phyloP scores from a whole-genome alignment of 352 stramenopile genomes.

The Globisporangium recalcitrans region DNA sequence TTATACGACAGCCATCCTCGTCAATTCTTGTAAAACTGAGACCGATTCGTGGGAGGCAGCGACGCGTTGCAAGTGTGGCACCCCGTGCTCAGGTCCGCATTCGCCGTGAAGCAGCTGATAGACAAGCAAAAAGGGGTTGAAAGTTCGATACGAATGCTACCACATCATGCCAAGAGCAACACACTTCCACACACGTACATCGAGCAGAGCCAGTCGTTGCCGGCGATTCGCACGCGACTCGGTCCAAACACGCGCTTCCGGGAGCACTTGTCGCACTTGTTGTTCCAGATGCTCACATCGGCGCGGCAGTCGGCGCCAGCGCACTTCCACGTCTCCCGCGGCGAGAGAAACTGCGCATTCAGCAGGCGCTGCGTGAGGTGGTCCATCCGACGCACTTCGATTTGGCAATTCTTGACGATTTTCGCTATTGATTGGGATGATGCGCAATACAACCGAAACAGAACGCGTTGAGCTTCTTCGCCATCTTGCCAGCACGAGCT shows the following conservation, averaged over 20 bases:
- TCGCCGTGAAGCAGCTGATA: constrained; percentile 49
- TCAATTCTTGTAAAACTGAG: constrained; percentile 19
- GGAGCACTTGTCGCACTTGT: constrained; percentile 40
- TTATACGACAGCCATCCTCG: background rate
- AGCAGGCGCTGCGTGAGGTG: constrained; percentile 38
- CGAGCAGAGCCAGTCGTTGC: constrained; percentile 59
- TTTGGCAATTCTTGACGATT: constrained; percentile 57
- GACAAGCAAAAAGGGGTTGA: background rate
- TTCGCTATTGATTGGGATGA: constrained; percentile 24
- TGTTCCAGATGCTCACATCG: constrained; percentile 63
- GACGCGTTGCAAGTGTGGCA: constrained; percentile 39
- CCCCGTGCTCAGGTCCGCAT: constrained; percentile 27
- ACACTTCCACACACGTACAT: constrained; percentile 31
- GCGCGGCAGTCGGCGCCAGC: constrained; percentile 30
- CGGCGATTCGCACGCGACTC: constrained; percentile 40
- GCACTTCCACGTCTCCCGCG: constrained; percentile 56
- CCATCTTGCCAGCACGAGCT: background rate
- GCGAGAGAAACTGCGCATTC: constrained; percentile 32
- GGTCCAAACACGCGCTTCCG: constrained; percentile 44
- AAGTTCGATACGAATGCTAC: background rate
- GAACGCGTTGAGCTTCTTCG: background rate
- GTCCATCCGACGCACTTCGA: constrained; percentile 44
- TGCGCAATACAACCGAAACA: background rate
- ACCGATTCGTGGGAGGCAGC: constrained; percentile 20
- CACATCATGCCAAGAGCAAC: background rate